Evolutionary conservation across 2,329 filamentous ascomycete genomes (phyloP), one percentile per base, ranked within the genome.

Genomic region (Apiospora arundinis): DNA sequence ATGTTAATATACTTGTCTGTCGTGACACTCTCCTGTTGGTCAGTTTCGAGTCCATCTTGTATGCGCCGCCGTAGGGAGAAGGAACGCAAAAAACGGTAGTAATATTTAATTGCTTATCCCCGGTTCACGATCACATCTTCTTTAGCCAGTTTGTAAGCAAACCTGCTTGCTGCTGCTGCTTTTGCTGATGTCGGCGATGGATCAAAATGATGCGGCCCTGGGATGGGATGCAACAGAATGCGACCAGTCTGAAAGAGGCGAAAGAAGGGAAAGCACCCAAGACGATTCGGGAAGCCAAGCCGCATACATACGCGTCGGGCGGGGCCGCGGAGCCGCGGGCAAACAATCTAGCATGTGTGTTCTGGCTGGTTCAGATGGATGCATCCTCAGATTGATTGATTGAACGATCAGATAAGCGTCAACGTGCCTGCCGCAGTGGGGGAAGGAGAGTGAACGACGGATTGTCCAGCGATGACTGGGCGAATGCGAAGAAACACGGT

Each of bases 341-440:
- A 60, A 60, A 16, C 52, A 63, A 40, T 63, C 28, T 60, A 37
- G 52, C 52, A 60, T 37, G 28, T 63, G 42, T 45, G 40, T 45
- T 45, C 12, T 45, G 2, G 12, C 3, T 45, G 56, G 56, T 63
- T 37, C 56, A 37, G 56, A 63, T 63, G 56, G 56, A 63, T n/a
- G 56, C 32, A 12, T 21, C 56, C 21, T 40, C 56, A 32, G 32
- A 32, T 32, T 32, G 32, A 32, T 32, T 32, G 56, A n/a, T 63
- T 40, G 37, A 32, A 60, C 14, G 56, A 63, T 63, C 56, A 63
- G 56, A 63, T 63, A 63, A 63, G 56, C 56, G 32, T 63, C n/a
- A 14, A n/a, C 32, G 28, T 40, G 9, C 56, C 28, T 37, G 21
- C 32, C 52, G 16, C n/a, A 32, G 56, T 63, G 56, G 56, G 56